These are phyloP conservation scores for Xylaria sp. DNA, from an alignment of 2,329 filamentous ascomycete species.

Conservation along the genomic window DNA sequence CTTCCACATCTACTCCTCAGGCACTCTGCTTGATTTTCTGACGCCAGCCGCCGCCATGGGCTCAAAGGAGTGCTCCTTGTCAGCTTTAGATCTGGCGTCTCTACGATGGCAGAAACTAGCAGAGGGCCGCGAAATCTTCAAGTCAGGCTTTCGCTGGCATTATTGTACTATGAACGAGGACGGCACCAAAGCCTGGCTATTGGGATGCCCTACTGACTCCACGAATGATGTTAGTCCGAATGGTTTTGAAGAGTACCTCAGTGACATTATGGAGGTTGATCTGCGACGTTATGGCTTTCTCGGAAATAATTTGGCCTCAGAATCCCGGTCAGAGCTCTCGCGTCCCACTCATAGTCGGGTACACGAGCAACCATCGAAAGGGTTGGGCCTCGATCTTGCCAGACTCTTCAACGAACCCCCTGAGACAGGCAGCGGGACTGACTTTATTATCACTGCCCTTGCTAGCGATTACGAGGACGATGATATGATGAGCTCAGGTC, in stretches of 20 bases:
- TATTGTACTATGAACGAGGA: constrained; percentile 97
- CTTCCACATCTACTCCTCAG: constrained; percentile 94
- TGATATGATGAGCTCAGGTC: constrained; percentile 65
- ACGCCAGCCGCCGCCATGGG: constrained; percentile 90
- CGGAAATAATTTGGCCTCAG: constrained; percentile 75
- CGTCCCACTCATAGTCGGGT: constrained; percentile 60
- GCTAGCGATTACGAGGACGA: constrained; percentile 79
- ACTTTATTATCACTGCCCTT: constrained; percentile 91
- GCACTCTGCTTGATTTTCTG: constrained; percentile 91
- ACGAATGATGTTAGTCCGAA: constrained; percentile 73
- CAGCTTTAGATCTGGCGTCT: constrained; percentile 85
- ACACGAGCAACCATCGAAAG: constrained; percentile 67
- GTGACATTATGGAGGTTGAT: constrained; percentile 94
- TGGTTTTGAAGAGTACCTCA: constrained; percentile 88
- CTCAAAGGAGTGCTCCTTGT: constrained; percentile 88
- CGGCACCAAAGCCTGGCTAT: constrained; percentile 93
- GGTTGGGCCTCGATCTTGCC: constrained; percentile 85
- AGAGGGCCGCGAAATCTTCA: constrained; percentile 93
- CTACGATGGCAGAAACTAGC: constrained; percentile 95
- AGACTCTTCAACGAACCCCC: constrained; percentile 87
- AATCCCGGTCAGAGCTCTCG: constrained; percentile 61
- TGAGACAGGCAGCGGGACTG: constrained; percentile 84
- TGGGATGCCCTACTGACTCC: constrained; percentile 87
- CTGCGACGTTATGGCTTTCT: constrained; percentile 90
- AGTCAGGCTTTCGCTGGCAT: constrained; percentile 93